These are phyloP conservation scores for Sphaerostilbella broomeana DNA, from an alignment of 2,329 filamentous ascomycete genomes.

Conservation along the genomic window DNA sequence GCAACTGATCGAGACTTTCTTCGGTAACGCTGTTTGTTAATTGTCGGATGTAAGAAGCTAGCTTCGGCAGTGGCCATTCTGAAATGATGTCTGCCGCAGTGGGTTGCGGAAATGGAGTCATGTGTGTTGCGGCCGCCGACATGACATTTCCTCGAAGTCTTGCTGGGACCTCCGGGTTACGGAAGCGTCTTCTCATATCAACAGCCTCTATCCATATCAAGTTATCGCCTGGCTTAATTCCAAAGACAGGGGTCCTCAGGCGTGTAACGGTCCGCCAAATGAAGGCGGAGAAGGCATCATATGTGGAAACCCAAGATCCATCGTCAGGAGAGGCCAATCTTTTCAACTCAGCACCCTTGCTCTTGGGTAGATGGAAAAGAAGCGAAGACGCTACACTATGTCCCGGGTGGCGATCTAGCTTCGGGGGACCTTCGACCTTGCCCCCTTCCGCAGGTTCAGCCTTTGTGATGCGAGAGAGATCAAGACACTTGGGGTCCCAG, in stretches of 20 bases:
- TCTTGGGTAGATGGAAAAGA: slow-evolving; percentile 3
- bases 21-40: slow-evolving; percentile 6
- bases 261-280: slow-evolving; percentile 4
- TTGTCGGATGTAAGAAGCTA: slow-evolving; percentile 1
- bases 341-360: slow-evolving; percentile 6
- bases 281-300: slow-evolving; percentile 4
- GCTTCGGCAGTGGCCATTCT: slow-evolving; percentile 1
- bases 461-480: not conserved
- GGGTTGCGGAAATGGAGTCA: not conserved
- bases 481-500: slow-evolving; percentile 1
- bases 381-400: not conserved
- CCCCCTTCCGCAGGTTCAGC: not conserved
- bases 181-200: slow-evolving; percentile 4
- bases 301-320: slow-evolving; percentile 6
- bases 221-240: not conserved
- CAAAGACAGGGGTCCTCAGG: not conserved
- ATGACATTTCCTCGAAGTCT: slow-evolving; percentile 1
- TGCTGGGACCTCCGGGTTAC: not conserved
- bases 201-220: not conserved
- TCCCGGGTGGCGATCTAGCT: not conserved
- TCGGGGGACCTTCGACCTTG: slow-evolving; percentile 1
- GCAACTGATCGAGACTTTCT: slow-evolving; percentile 2
- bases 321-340: slow-evolving; percentile 1
- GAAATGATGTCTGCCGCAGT: slow-evolving; percentile 6
- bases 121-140: slow-evolving; percentile 3